Evolutionary conservation across 331 rosid species (phyloP).

Genomic region (Quercus phellos): DNA sequence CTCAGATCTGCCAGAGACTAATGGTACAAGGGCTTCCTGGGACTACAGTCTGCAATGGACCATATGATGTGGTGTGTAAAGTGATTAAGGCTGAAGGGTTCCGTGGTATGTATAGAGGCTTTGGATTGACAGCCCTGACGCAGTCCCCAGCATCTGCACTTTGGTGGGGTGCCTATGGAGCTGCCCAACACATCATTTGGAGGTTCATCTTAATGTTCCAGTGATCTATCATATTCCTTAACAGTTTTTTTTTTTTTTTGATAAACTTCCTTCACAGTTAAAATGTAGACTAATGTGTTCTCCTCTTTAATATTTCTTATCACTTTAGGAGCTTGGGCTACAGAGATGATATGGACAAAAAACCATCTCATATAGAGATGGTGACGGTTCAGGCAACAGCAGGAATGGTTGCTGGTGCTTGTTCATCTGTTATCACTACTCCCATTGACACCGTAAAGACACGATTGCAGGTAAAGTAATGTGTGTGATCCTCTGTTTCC

Average conservation of each 20-base stretch:
- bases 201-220: conserved; percentile 37
- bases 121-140: conserved; percentile 62
- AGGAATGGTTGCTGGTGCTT: conserved; percentile 81
- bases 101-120: conserved; percentile 81
- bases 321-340: conserved; percentile 57
- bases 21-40: conserved; percentile 95
- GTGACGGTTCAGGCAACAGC: conserved; percentile 78
- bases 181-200: conserved; percentile 82
- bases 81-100: conserved; percentile 66
- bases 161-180: conserved; percentile 95
- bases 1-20: conserved; percentile 74
- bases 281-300: not conserved
- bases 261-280: not conserved
- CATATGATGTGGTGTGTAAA: conserved; percentile 49
- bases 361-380: conserved; percentile 74
- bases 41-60: conserved; percentile 47
- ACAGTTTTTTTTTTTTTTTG: not conserved
- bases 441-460: conserved; percentile 88
- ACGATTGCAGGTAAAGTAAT: conserved; percentile 64
- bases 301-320: conserved; percentile 1
- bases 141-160: conserved; percentile 90
- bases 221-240: not conserved
- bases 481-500: not conserved
- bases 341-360: conserved; percentile 46
- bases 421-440: conserved; percentile 73